Evolutionary conservation across 225 moss, liverwort and hornwort genomes (phyloP), one percentile per base, ranked within the genome.

Genomic region (Rhytidiadelphus loreus): DNA sequence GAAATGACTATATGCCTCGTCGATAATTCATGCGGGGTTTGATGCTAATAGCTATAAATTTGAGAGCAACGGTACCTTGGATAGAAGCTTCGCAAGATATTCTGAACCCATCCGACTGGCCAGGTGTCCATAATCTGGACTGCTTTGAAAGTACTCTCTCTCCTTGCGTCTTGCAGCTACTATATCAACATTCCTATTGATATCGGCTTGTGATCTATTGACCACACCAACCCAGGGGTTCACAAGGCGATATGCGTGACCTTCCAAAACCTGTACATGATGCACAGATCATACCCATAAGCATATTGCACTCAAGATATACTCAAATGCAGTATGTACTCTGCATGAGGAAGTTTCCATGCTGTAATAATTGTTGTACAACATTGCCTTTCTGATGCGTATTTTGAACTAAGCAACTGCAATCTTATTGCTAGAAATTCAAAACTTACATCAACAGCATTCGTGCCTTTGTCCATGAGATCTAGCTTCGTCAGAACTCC

Each of bases 171-270:
- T 91, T 80, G 97, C 95, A 87, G 93, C 92, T 39, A 97, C 94
- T 84, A 97, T 96, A 80, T 96, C 97, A 59, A 96, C 94, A 74
- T 95, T 97, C 83, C 94, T 96, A 86, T 97, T 97, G 66, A 97
- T 97, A 75, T 96, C 97, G 16, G 94, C 93, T 85, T 97, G 97
- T 55, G 96, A 97, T 72, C 97, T 93, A 90, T 97, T 97, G 48
- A 96, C 97, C 59, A 97, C 97, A 84, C 97, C 97, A 88, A 97
- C 96, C 97, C 97, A 96, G 2, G 96, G 96, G 62, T 94, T 94
- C 85, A 94, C 93, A 76, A 97, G 91, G n/a, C 95, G 93, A 84
- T 97, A 97, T 59, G 97, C 87, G 5, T 91, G 93, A 76, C 96
- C 96, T 90, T 97, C 97, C 91, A 97, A 86, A 85, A 97, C 97